Conservation (phyloP, 1,139 yeast species). For the Keqinozyma sinolaborantium region DNA sequence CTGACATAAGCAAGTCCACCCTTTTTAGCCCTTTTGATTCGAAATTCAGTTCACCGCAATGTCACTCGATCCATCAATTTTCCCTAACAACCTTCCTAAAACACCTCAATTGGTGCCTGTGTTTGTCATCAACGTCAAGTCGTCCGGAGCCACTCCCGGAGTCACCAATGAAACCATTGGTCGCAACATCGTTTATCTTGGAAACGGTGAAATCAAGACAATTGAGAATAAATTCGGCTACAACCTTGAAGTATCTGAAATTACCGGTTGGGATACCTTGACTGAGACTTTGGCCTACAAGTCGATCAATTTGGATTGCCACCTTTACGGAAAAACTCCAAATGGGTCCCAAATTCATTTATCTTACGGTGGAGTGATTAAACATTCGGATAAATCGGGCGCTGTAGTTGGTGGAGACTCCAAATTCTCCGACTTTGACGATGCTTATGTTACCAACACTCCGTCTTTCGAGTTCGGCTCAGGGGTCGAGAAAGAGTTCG, state of each 20-base stretch:
- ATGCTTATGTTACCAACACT: slow-evolving; percentile 44
- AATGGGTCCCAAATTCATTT: slow-evolving; percentile 36
- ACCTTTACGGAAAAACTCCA: slow-evolving; percentile 40
- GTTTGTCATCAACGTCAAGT: slow-evolving; percentile 23
- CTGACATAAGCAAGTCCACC: no score
- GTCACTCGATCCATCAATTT: background rate
- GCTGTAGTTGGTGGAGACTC: slow-evolving; percentile 24
- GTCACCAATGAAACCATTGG: slow-evolving; percentile 8
- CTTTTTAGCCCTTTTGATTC: no score
- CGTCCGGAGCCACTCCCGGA: slow-evolving; percentile 13
- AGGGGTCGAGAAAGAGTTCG: slow-evolving; percentile 34
- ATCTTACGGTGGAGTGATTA: slow-evolving; percentile 44
- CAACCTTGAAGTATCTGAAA: slow-evolving; percentile 21
- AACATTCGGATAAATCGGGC: slow-evolving; percentile 20
- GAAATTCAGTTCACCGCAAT: no score
- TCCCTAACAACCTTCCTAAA: slow-evolving; percentile 9
- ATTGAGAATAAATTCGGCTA: slow-evolving; percentile 26
- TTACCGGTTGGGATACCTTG: slow-evolving; percentile 47
- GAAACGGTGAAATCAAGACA: slow-evolving; percentile 25
- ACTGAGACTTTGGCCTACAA: slow-evolving; percentile 25
- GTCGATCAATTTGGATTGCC: slow-evolving; percentile 45
- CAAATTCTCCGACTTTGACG: slow-evolving; percentile 32
- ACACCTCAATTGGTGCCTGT: slow-evolving; percentile 28
- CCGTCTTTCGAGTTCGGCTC: slow-evolving; percentile 42
- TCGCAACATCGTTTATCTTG: slow-evolving; percentile 18